phyloP scores from a whole-genome alignment of 352 stramenopile species.

The Globisporangium heterothallicum region DNA sequence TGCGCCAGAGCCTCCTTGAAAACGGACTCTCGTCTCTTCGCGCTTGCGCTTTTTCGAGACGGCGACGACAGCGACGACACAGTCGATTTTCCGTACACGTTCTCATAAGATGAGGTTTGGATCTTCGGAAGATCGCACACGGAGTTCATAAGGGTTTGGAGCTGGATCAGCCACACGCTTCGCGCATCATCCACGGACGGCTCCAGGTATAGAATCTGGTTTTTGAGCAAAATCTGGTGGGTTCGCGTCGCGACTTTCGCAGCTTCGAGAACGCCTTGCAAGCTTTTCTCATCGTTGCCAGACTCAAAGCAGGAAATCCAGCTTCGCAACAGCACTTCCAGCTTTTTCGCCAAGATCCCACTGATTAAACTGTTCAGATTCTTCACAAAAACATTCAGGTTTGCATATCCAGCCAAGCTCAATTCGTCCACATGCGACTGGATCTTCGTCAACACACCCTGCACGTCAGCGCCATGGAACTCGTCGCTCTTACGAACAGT shows the following conservation, averaged over 20 bases:
- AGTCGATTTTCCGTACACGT: conserved; percentile 72
- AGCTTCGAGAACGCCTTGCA: conserved; percentile 39
- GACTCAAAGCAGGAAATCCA: conserved; percentile 71
- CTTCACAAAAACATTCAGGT: conserved; percentile 90
- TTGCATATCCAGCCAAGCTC: conserved; percentile 92
- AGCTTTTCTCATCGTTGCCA: conserved; percentile 54
- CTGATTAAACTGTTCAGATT: conserved; percentile 88
- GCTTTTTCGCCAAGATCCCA: conserved; percentile 75
- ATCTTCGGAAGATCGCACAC: conserved; percentile 92
- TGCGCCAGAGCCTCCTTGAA: conserved; percentile 69
- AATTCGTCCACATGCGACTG: conserved; percentile 93
- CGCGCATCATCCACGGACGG: conserved; percentile 93
- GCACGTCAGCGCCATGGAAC: conserved; percentile 42
- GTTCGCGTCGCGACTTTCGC: conserved; percentile 41
- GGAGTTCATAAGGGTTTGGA: conserved; percentile 93
- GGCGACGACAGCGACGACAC: conserved; percentile 56
- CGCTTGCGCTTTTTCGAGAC: conserved; percentile 49
- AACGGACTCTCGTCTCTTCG: conserved; percentile 50
- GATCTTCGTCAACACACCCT: conserved; percentile 74
- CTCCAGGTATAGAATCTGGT: conserved; percentile 95
- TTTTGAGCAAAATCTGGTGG: conserved; percentile 94
- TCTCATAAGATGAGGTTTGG: conserved; percentile 83
- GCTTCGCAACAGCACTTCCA: conserved; percentile 50
- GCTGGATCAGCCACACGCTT: conserved; percentile 81
- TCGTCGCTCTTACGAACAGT: conserved; percentile 54